These are phyloP conservation scores for Polytrichum formosum DNA, from an alignment of 225 moss, liverwort and hornwort genomes.

Conservation along the genomic window DNA sequence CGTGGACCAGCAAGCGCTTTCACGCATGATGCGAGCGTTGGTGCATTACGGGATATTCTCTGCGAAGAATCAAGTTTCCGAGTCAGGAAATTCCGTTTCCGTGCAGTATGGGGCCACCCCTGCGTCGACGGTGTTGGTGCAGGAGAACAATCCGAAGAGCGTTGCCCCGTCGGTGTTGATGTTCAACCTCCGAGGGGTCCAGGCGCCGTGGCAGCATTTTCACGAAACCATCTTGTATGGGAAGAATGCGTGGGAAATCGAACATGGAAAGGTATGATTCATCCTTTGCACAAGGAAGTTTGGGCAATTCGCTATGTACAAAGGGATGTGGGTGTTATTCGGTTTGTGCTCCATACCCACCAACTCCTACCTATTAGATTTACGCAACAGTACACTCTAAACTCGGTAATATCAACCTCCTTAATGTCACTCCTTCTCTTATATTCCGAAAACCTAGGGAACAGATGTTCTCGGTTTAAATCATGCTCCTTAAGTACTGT, in stretches of 20 bases:
- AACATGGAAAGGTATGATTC: slow-evolving; percentile 17
- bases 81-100: neutral
- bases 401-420: no score
- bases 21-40: slow-evolving; percentile 24
- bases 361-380: no score
- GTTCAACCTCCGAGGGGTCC: slow-evolving; percentile 2
- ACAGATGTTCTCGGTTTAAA: no score
- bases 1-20: slow-evolving; percentile 17
- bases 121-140: slow-evolving; percentile 24
- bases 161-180: slow-evolving; percentile 11
- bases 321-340: no score
- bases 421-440: no score
- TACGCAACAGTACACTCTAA: no score
- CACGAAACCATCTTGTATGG: slow-evolving; percentile 19
- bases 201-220: slow-evolving; percentile 25
- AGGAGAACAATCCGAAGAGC: slow-evolving; percentile 13
- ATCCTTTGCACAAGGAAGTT: neutral
- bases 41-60: slow-evolving; percentile 18
- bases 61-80: neutral
- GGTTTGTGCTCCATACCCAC: no score
- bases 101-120: slow-evolving; percentile 22
- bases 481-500: no score
- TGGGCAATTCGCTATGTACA: no score
- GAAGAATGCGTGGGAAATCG: slow-evolving; percentile 10
- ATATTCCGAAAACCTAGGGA: no score